These are phyloP conservation scores for Elsinoe arachidis DNA, from an alignment of 2,329 filamentous ascomycete genomes.

Conservation along the genomic window DNA sequence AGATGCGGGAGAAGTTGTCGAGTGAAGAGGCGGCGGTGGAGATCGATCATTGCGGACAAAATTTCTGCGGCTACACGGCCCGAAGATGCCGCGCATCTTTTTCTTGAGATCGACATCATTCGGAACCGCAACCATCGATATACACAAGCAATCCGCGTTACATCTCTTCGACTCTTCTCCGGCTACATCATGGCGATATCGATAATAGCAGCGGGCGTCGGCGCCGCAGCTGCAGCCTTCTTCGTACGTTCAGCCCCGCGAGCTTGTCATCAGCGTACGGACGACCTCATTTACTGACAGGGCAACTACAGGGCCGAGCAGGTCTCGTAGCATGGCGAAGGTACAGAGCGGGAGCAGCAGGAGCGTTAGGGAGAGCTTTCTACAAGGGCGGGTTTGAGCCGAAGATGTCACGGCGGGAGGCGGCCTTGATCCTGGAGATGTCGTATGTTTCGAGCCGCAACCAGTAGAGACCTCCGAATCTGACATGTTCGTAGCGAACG, in stretches of 20 bases:
- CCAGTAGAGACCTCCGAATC: no score
- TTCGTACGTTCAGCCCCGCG: slow-evolving; percentile 39
- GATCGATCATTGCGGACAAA: not conserved
- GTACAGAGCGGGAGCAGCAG: slow-evolving; percentile 61
- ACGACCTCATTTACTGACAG: slow-evolving; percentile 12
- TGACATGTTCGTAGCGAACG: slow-evolving; percentile 59
- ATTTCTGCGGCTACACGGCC: slow-evolving; percentile 1
- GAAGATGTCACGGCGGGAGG: slow-evolving; percentile 88
- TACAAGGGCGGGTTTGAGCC: slow-evolving; percentile 99
- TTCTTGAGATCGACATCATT: not conserved
- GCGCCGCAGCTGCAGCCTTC: slow-evolving; percentile 57
- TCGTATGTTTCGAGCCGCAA: slow-evolving; percentile 49
- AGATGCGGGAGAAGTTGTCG: not conserved
- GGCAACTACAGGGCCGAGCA: slow-evolving; percentile 64
- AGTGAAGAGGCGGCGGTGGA: not conserved
- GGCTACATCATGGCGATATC: slow-evolving; percentile 45
- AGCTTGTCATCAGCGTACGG: slow-evolving; percentile 7
- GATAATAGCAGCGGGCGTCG: slow-evolving; percentile 49
- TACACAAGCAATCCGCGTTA: not conserved
- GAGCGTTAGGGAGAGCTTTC: slow-evolving; percentile 74
- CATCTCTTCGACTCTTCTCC: not conserved
- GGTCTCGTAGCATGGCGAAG: slow-evolving; percentile 81
- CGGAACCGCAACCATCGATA: not conserved
- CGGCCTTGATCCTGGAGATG: slow-evolving; percentile 79
- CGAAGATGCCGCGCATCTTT: not conserved